Percentiles rank a stretch among this genome's conserved stretches.
Evolutionary conservation across 768 basidiomycete genomes (phyloP).

Genomic region (Pulveroboletus sp.): DNA sequence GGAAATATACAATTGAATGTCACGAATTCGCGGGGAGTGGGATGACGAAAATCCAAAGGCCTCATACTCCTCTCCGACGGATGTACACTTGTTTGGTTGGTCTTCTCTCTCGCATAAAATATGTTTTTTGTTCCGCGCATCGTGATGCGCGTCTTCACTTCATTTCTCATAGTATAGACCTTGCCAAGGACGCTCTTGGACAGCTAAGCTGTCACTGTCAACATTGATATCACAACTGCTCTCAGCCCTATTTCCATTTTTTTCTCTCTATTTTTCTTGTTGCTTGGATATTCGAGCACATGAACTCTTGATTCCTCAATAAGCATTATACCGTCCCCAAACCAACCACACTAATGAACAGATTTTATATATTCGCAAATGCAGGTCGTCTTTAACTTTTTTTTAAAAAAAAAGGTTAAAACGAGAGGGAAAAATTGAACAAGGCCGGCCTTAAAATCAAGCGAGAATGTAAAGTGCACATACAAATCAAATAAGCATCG

Average conservation of each 20-base stretch:
- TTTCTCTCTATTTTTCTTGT: constrained; percentile 9
- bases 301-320: constrained; percentile 22
- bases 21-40: constrained; percentile 4
- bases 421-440: not conserved
- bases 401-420: not conserved
- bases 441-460: not conserved
- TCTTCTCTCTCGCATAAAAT: constrained; percentile 6
- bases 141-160: constrained; percentile 16
- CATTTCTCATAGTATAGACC: constrained; percentile 19
- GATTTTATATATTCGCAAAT: constrained; percentile 7
- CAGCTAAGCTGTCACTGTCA: constrained; percentile 17
- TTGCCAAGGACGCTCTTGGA: constrained; percentile 16
- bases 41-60: constrained; percentile 9
- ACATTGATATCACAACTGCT: constrained; percentile 9
- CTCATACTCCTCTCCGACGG: constrained; percentile 14
- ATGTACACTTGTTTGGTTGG: constrained; percentile 28
- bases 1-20: constrained; percentile 6
- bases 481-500: constrained; percentile 1
- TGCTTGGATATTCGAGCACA: constrained; percentile 7
- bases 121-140: constrained; percentile 11
- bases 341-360: constrained; percentile 24
- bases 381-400: not conserved
- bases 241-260: not conserved
- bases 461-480: not conserved
- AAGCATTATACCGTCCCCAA: constrained; percentile 24